A percentile compares a stretch with the other conserved stretches of the same genome.
These are phyloP conservation scores for Euclidium syriacum DNA, from an alignment of 345 rosid genomes.

Conservation along the genomic window DNA sequence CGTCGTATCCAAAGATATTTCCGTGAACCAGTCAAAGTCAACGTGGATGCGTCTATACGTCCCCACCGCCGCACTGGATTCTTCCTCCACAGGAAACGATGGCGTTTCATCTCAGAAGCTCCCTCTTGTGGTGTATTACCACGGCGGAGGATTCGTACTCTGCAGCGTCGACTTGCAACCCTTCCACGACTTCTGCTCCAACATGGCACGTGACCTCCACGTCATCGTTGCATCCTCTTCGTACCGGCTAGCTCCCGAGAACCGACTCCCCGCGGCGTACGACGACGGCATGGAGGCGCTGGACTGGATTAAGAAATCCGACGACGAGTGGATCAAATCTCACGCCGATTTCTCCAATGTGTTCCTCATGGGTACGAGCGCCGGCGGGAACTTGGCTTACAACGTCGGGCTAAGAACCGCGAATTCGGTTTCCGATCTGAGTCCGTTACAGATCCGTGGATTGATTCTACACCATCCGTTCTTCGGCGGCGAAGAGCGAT, in stretches of 20 bases:
- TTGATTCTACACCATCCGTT: slow-evolving; percentile 52
- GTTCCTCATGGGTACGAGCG: slow-evolving; percentile 49
- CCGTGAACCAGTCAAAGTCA: slow-evolving; percentile 10
- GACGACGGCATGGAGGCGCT: slow-evolving; percentile 53
- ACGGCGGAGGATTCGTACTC: slow-evolving; percentile 60
- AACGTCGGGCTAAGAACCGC: slow-evolving; percentile 39
- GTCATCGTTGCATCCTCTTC: slow-evolving; percentile 44
- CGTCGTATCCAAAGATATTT: slow-evolving; percentile 25
- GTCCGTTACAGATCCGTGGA: slow-evolving; percentile 55
- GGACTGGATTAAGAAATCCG: slow-evolving; percentile 31
- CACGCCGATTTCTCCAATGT: slow-evolving; percentile 35
- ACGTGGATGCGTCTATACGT: slow-evolving; percentile 29
- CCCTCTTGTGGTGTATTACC: slow-evolving; percentile 55
- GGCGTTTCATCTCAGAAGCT: slow-evolving; percentile 23
- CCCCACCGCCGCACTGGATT: background rate
- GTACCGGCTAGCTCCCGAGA: slow-evolving; percentile 63
- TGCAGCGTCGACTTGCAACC: slow-evolving; percentile 14
- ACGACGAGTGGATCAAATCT: slow-evolving; percentile 35
- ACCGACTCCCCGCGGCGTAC: slow-evolving; percentile 61
- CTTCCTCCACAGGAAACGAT: background rate
- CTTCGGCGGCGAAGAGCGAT: slow-evolving; percentile 51
- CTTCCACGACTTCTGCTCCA: slow-evolving; percentile 35
- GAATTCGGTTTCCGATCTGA: slow-evolving; percentile 3
- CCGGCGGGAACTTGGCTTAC: slow-evolving; percentile 60
- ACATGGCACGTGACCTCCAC: slow-evolving; percentile 27